Conservation (phyloP, 164 flowering plant genomes). For the Annona cherimola region DNA sequence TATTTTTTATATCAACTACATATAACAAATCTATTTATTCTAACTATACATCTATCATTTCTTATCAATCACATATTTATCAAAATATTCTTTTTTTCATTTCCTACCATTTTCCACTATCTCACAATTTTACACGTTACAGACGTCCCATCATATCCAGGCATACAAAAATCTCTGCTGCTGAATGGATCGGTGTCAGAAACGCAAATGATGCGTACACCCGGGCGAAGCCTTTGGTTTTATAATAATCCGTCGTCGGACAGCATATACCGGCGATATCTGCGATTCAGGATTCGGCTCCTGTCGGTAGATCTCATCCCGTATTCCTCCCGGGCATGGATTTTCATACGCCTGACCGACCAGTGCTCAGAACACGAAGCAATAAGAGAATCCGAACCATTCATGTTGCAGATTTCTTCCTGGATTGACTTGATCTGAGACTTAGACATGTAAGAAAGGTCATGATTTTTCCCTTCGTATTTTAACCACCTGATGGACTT, state of each 20-base stretch:
- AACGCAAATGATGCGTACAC: background rate
- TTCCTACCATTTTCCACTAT: too few relatives aligned
- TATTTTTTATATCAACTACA: too few relatives aligned
- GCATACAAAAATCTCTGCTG: background rate
- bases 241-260: background rate
- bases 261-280: background rate
- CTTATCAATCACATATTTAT: too few relatives aligned
- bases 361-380: background rate
- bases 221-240: background rate
- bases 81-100: too few relatives aligned
- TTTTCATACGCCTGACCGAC: background rate
- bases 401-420: background rate
- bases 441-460: background rate
- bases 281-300: background rate
- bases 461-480: background rate
- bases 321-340: background rate
- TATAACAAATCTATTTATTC: too few relatives aligned
- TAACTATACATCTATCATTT: too few relatives aligned
- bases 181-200: background rate
- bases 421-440: background rate
- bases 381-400: background rate
- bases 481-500: background rate
- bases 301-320: background rate
- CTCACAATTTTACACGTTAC: too few relatives aligned
- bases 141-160: background rate